Conservation (phyloP, 179 eudicot species). For the Corrigiola litoralis region DNA sequence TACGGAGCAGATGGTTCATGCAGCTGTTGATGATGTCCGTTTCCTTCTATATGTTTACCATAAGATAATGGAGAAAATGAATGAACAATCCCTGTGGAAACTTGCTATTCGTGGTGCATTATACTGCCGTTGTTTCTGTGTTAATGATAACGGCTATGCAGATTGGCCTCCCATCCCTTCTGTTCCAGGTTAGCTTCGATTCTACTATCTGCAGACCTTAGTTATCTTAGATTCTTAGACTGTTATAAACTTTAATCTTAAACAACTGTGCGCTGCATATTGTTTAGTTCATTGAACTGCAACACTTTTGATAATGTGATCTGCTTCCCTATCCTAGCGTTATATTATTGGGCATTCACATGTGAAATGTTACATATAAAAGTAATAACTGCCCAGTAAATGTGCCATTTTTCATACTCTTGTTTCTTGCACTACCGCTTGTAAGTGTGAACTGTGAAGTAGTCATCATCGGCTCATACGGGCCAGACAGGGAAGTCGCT, state of each 20-base stretch:
- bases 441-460: too few relatives aligned
- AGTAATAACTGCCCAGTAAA: too few relatives aligned
- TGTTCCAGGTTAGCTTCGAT: constrained; percentile 12
- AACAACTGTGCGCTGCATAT: too few relatives aligned
- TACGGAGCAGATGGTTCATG: constrained; percentile 26
- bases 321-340: too few relatives aligned
- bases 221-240: neutral
- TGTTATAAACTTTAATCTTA: neutral
- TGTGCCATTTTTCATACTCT: too few relatives aligned
- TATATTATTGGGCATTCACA: too few relatives aligned
- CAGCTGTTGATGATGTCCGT: constrained; percentile 29
- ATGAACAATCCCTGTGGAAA: constrained; percentile 22
- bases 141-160: constrained; percentile 3
- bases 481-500: too few relatives aligned
- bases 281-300: too few relatives aligned
- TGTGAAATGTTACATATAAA: too few relatives aligned
- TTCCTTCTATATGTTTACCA: constrained; percentile 25
- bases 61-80: constrained; percentile 21
- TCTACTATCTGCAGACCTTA: neutral
- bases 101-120: constrained; percentile 23
- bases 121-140: constrained; percentile 24
- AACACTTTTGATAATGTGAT: too few relatives aligned
- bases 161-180: constrained; percentile 26
- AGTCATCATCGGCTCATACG: too few relatives aligned
- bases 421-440: too few relatives aligned